Conservation (phyloP, 1,284 basidiomycete genomes). For the Microbotryum saponariae region DNA sequence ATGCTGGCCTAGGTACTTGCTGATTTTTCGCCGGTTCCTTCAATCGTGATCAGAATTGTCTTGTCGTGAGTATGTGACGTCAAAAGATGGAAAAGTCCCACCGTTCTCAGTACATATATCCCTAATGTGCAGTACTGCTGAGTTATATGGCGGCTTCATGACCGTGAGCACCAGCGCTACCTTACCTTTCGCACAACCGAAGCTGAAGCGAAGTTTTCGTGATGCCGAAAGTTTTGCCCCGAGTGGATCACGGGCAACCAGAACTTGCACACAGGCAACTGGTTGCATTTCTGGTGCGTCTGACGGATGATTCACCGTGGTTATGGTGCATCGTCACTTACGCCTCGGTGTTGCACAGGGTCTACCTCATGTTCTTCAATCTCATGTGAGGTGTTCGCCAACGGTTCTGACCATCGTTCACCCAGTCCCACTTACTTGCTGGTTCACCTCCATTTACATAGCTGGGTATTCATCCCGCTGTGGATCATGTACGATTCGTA, state of each 20-base stretch:
- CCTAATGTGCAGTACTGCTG: constrained; percentile 1
- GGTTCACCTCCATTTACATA: constrained; percentile 35
- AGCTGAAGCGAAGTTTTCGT: too few species aligned
- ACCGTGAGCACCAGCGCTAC: constrained; percentile 36
- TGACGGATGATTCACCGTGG: constrained; percentile 32
- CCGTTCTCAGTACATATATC: background rate
- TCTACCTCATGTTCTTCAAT: constrained; percentile 29
- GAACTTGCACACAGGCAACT: too few species aligned
- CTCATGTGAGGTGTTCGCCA: constrained; percentile 9
- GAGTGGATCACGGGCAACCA: constrained; percentile 63
- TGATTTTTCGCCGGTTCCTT: too few species aligned
- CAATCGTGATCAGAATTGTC: constrained; percentile 40
- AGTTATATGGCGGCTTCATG: constrained; percentile 55
- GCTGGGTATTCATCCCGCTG: constrained; percentile 68
- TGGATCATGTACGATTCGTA: constrained; percentile 70
- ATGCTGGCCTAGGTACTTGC: too few species aligned
- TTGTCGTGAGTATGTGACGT: constrained; percentile 9
- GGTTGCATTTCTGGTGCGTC: too few species aligned
- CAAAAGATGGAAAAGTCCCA: background rate
- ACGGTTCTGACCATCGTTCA: background rate
- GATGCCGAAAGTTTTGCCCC: constrained; percentile 51
- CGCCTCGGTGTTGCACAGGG: background rate
- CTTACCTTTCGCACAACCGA: background rate
- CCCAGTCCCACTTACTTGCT: background rate
- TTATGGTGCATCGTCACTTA: constrained; percentile 42